Conservation (phyloP, 768 basidiomycete species). For the Trametes gibbosa region DNA sequence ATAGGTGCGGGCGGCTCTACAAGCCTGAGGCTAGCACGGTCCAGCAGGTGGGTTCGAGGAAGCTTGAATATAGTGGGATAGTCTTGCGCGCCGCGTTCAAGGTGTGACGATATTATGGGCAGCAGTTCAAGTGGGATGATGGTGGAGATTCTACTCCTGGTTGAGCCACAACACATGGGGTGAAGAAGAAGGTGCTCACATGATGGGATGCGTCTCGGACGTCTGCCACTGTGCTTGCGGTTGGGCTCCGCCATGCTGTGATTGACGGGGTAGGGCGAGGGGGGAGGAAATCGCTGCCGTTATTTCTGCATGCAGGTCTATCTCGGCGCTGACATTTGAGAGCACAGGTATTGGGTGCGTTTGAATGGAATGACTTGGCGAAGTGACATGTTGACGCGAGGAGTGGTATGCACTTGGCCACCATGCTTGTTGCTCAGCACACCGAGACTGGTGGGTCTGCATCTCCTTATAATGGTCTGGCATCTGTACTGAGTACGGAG, state of each 20-base stretch:
- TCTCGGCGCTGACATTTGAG: constrained; percentile 9
- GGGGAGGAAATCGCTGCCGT: constrained; percentile 53
- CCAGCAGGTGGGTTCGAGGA: constrained; percentile 31
- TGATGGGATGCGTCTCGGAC: constrained; percentile 79
- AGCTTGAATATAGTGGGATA: constrained; percentile 37
- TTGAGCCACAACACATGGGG: not conserved
- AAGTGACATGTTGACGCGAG: not conserved
- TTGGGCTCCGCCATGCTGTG: too few species aligned
- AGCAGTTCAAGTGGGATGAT: constrained; percentile 53
- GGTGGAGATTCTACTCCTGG: constrained; percentile 45
- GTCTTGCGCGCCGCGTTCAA: constrained; percentile 14
- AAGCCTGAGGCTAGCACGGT: constrained; percentile 22
- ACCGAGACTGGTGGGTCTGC: constrained; percentile 47
- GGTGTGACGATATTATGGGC: constrained; percentile 39
- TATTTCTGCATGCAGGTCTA: constrained; percentile 47
- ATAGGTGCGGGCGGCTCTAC: not conserved
- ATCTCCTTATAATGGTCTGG: constrained; percentile 58
- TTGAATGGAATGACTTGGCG: not conserved
- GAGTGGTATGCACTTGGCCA: constrained; percentile 33
- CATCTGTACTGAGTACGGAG: constrained; percentile 59
- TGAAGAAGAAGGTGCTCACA: constrained; percentile 44
- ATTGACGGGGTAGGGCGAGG: constrained; percentile 15
- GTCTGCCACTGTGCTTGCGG: constrained; percentile 50
- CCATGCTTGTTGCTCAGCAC: constrained; percentile 42
- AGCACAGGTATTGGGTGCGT: not conserved